Conservation (phyloP, 2,329 filamentous ascomycete species). For the Teratosphaeria destructans region DNA sequence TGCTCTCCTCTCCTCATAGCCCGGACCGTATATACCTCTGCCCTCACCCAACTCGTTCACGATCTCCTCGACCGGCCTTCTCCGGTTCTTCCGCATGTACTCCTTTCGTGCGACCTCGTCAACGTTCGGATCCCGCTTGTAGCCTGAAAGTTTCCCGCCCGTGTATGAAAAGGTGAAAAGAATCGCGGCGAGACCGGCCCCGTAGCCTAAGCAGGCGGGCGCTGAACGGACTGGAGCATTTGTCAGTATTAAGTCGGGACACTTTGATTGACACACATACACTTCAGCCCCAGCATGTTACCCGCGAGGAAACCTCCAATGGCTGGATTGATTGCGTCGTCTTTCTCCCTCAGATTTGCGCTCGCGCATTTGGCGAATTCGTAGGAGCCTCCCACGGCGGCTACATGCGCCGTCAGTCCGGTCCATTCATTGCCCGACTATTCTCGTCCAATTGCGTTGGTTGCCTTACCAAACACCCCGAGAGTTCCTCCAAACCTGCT, state of each 20-base stretch:
- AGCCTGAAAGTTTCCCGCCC: slow-evolving; percentile 50
- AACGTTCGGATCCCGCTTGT: slow-evolving; percentile 45
- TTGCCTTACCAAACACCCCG: slow-evolving; percentile 49
- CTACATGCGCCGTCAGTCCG: slow-evolving; percentile 36
- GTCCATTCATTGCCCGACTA: not conserved
- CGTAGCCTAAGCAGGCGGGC: slow-evolving; percentile 60
- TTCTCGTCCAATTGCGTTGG: not conserved
- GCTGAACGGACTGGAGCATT: slow-evolving; percentile 42
- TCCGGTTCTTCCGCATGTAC: slow-evolving; percentile 59
- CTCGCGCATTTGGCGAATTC: slow-evolving; percentile 65
- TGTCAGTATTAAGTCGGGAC: not conserved
- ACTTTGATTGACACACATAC: slow-evolving; percentile 40
- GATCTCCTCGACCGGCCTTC: slow-evolving; percentile 68
- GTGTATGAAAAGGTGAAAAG: slow-evolving; percentile 60
- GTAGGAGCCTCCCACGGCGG: slow-evolving; percentile 63
- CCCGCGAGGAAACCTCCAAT: slow-evolving; percentile 70
- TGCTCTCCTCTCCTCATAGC: slow-evolving; percentile 74
- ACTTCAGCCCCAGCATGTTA: slow-evolving; percentile 57
- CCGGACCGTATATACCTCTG: slow-evolving; percentile 72
- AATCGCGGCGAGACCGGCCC: slow-evolving; percentile 46
- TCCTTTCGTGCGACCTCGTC: slow-evolving; percentile 72
- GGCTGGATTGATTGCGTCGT: slow-evolving; percentile 66
- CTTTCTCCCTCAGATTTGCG: slow-evolving; percentile 76
- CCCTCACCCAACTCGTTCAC: slow-evolving; percentile 75
- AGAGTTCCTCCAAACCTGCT: slow-evolving; percentile 68